Base-by-base conservation (phyloP, 768 basidiomycete genomes). In the Termitomyces sp. region DNA sequence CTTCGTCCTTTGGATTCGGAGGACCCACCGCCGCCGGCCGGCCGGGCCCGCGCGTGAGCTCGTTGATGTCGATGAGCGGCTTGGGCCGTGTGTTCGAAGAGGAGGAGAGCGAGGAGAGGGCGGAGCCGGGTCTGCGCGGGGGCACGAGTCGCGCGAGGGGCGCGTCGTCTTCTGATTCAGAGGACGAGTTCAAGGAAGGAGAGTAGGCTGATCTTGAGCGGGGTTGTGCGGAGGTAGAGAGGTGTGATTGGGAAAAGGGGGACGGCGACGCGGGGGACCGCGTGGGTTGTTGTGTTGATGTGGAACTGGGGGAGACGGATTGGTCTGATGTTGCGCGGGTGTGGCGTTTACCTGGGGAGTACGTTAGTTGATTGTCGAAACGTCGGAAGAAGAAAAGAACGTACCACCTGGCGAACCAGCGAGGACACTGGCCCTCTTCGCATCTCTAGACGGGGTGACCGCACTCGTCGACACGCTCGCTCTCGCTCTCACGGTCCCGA, bases 81-180 rank as follows among this genome's bases (percentile, higher is more conserved):
- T 81, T 81, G n/a, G 52, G 47, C 22, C 24, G 60, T 12, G 42
- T 12, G 48, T 30, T 34, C 16, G 62, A 58, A 24, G 59, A 65
- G 7, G 72, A 72, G 34, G 76, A 76, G 57, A 70, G 70, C 7
- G 73, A 72, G 7, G 81, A 82, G 59, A 79, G 69, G 18, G 86
- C 78, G 62, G 86, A 88, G 18, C 86, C 88, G 16, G 89, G 88
- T 37, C 90, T 79, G 50, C 76, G 79, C 12, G 89, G 88, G 0
- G 76, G 76, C 7, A 88, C 72, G 37, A 90, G 75, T 1, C 74
- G 77, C 0, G 87, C 85, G 37, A 93, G 76, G 13, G 89, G 90
- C 2, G 84, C 80, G 58, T 88, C 81, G 54, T 82, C 84, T 79
- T 81, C 36, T 1, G 56, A 46, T 37, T 39, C 36, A 1, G 76